These are phyloP conservation scores for Microbotryomycetes sp. DNA, from an alignment of 1,284 basidiomycete genomes.

Conservation along the genomic window DNA sequence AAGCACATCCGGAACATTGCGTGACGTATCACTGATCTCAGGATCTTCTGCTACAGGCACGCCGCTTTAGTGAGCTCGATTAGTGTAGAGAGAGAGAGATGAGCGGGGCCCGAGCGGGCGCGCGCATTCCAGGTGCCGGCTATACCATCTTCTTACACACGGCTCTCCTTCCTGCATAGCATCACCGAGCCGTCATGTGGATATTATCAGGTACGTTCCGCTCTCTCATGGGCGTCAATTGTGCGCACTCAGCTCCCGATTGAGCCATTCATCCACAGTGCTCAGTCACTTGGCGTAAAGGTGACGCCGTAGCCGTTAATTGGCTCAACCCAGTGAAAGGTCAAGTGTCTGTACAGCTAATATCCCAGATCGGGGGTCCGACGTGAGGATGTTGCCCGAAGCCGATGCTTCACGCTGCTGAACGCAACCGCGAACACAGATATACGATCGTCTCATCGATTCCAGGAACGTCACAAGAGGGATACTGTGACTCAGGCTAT, in stretches of 20 bases:
- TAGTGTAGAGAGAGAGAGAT: too few species aligned
- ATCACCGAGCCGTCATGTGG: slow-evolving; percentile 28
- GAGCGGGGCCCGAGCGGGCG: not conserved
- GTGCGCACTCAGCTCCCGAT: not conserved
- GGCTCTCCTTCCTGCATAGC: too few species aligned
- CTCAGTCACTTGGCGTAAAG: slow-evolving; percentile 24
- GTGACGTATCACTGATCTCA: too few species aligned
- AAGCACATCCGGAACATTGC: too few species aligned
- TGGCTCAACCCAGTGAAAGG: slow-evolving; percentile 25
- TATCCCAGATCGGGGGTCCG: slow-evolving; percentile 21
- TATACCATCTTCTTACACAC: too few species aligned
- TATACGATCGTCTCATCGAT: slow-evolving; percentile 18
- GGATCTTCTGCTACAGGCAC: not conserved
- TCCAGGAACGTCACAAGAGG: slow-evolving; percentile 12
- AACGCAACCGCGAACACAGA: not conserved
- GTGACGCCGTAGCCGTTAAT: slow-evolving; percentile 26
- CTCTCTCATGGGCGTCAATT: too few species aligned
- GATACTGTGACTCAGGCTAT: slow-evolving; percentile 24
- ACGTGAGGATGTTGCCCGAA: not conserved
- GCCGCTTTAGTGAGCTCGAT: not conserved
- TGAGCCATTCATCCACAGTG: slow-evolving; percentile 10
- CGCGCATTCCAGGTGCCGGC: too few species aligned
- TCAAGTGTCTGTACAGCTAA: slow-evolving; percentile 23
- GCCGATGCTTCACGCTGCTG: not conserved
- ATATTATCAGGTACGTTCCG: slow-evolving; percentile 14